phyloP scores from a whole-genome alignment of 148 eudicot genomes.

The Silene latifolia region DNA sequence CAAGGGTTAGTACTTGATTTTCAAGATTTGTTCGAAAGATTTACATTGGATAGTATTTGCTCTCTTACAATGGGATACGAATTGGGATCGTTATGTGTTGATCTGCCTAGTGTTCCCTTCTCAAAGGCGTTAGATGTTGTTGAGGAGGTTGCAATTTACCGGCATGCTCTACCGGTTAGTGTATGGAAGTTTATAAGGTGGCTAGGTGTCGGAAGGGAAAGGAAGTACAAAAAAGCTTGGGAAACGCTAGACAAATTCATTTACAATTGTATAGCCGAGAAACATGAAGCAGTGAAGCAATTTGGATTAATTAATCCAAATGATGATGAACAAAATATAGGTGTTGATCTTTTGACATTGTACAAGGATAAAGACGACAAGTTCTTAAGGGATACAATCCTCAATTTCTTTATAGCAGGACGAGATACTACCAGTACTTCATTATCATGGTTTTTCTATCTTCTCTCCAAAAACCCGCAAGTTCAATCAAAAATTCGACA shows the following conservation, averaged over 20 bases:
- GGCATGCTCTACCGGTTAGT: conserved; percentile 39
- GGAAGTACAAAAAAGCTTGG: conserved; percentile 34
- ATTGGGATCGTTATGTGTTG: conserved; percentile 35
- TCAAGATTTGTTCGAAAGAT: conserved; percentile 56
- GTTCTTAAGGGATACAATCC: conserved; percentile 26
- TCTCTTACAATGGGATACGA: conserved; percentile 43
- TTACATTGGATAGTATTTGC: conserved; percentile 53
- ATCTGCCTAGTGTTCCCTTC: conserved; percentile 34
- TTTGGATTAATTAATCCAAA: too few species aligned
- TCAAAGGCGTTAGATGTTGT: conserved; percentile 51
- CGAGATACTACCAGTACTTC: conserved; percentile 42
- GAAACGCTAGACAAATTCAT: conserved; percentile 36
- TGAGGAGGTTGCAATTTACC: conserved; percentile 35
- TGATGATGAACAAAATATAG: conserved; percentile 9
- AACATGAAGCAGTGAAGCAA: background rate
- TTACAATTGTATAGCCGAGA: conserved; percentile 25
- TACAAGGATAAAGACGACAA: conserved; percentile 29
- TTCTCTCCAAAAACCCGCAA: conserved; percentile 29
- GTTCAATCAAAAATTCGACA: conserved; percentile 28
- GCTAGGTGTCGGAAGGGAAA: conserved; percentile 46
- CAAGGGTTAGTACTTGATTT: conserved; percentile 38
- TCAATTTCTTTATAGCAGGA: conserved; percentile 32
- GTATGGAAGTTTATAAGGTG: conserved; percentile 55
- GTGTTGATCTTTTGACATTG: conserved; percentile 36
- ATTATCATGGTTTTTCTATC: conserved; percentile 44